Percentiles rank a stretch among this genome's conserved stretches.
Conservation (phyloP, 1,284 basidiomycete genomes). For the Marasmius oreades region DNA sequence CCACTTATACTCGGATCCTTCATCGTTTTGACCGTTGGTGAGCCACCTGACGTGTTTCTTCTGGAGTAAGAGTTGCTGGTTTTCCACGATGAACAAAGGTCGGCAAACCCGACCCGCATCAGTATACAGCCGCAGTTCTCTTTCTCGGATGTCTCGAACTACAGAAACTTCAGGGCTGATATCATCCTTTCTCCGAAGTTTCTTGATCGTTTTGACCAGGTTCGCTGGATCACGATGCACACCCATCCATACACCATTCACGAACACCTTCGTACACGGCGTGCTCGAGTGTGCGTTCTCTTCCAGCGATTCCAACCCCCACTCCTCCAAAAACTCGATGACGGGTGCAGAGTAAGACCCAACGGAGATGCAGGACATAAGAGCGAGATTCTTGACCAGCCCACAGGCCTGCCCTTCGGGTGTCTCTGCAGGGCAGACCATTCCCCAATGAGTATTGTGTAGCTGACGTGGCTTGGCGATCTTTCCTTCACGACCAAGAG, state of each 20-base stretch:
- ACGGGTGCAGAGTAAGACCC: constrained; percentile 96
- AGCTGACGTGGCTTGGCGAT: constrained; percentile 99
- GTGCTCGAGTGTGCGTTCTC: constrained; percentile 84
- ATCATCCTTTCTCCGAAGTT: constrained; percentile 91
- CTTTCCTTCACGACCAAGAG: constrained; percentile 97
- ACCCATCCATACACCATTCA: constrained; percentile 99
- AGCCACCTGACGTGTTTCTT: constrained; percentile 85
- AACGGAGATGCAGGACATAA: constrained; percentile 98
- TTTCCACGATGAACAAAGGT: constrained; percentile 95
- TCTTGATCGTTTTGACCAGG: constrained; percentile 90
- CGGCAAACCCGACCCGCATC: constrained; percentile 97
- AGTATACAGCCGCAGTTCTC: constrained; percentile 92
- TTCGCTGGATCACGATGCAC: constrained; percentile 96
- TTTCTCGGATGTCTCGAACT: constrained; percentile 95
- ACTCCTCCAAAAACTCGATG: constrained; percentile 98
- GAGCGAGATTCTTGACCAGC: constrained; percentile 96
- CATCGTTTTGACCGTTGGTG: constrained; percentile 50
- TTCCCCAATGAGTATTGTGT: constrained; percentile 99
- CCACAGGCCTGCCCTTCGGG: constrained; percentile 99
- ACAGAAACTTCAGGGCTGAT: constrained; percentile 96
- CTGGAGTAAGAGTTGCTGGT: constrained; percentile 79
- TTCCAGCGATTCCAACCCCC: constrained; percentile 91
- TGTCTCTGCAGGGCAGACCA: constrained; percentile 99
- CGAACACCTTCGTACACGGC: constrained; percentile 94
- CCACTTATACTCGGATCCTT: constrained; percentile 75